A percentile compares a stretch with the other conserved stretches of the same genome.
phyloP scores from a whole-genome alignment of 371 early-diverging fungal genomes.

The Fennellomyces sp. region DNA sequence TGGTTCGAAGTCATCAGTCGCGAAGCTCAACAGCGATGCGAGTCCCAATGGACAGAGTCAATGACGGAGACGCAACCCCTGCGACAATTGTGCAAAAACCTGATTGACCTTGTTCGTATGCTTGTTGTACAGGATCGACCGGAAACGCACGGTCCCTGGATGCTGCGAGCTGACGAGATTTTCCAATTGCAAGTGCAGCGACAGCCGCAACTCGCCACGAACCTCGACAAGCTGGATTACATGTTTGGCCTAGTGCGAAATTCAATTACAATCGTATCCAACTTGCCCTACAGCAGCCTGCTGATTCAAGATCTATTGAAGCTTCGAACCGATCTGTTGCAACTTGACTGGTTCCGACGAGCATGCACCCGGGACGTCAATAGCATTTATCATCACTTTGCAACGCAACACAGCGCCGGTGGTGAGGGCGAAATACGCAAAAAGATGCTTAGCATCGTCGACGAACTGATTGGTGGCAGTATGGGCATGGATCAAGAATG shows the following conservation, averaged over 20 bases:
- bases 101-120: constrained; percentile 49
- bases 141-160: constrained; percentile 27
- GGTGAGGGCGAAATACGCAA: constrained; percentile 39
- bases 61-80: constrained; percentile 33
- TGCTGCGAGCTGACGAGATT: constrained; percentile 35
- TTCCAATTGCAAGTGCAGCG: constrained; percentile 33
- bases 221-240: constrained; percentile 38
- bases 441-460: constrained; percentile 46
- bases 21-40: constrained; percentile 29
- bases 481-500: constrained; percentile 16
- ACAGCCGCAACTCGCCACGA: constrained; percentile 32
- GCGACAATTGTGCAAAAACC: constrained; percentile 46
- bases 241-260: constrained; percentile 45
- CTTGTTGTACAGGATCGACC: constrained; percentile 47
- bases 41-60: constrained; percentile 21
- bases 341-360: constrained; percentile 46
- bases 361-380: constrained; percentile 49
- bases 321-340: constrained; percentile 40
- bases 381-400: constrained; percentile 49
- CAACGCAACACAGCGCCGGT: constrained; percentile 28
- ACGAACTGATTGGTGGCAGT: constrained; percentile 43
- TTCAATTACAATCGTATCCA: constrained; percentile 37
- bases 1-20: constrained; percentile 46
- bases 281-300: constrained; percentile 41
- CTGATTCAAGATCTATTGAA: constrained; percentile 42